phyloP scores from a whole-genome alignment of 441 rosid genomes.

The Mallotus japonicus region DNA sequence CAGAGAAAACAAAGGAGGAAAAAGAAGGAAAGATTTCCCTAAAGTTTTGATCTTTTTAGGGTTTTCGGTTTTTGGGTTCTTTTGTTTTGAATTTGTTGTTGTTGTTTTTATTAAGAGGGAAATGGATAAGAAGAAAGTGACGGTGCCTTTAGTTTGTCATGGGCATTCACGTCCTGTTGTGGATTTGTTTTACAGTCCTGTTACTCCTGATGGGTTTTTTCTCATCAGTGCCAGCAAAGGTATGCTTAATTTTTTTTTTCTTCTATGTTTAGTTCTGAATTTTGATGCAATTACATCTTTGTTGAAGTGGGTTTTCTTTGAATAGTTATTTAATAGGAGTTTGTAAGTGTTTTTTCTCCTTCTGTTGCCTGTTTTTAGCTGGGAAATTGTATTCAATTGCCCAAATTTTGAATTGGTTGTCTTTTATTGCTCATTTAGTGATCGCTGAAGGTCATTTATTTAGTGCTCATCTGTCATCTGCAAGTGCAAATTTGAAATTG shows the following conservation, averaged over 20 bases:
- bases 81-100: too few species aligned
- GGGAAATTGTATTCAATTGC: not conserved
- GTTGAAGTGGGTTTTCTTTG: conserved; percentile 14
- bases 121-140: conserved; percentile 11
- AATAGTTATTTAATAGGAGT: not conserved
- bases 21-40: too few species aligned
- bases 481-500: not conserved
- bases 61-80: too few species aligned
- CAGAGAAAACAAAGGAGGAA: not conserved
- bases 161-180: conserved; percentile 91
- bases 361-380: not conserved
- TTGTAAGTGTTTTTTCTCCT: not conserved
- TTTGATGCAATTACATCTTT: not conserved
- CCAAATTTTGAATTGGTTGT: not conserved
- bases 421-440: not conserved
- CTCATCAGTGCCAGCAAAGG: conserved; percentile 97
- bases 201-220: conserved; percentile 91
- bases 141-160: conserved; percentile 7
- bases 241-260: conserved; percentile 13
- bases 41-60: conserved; percentile 48
- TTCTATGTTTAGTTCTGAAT: not conserved
- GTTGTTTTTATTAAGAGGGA: not conserved
- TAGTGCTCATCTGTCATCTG: not conserved
- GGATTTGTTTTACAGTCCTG: conserved; percentile 83
- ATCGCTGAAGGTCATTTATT: not conserved